phyloP scores from a whole-genome alignment of 2,329 filamentous ascomycete genomes.

The Hawksworthiomyces lignivorus region DNA sequence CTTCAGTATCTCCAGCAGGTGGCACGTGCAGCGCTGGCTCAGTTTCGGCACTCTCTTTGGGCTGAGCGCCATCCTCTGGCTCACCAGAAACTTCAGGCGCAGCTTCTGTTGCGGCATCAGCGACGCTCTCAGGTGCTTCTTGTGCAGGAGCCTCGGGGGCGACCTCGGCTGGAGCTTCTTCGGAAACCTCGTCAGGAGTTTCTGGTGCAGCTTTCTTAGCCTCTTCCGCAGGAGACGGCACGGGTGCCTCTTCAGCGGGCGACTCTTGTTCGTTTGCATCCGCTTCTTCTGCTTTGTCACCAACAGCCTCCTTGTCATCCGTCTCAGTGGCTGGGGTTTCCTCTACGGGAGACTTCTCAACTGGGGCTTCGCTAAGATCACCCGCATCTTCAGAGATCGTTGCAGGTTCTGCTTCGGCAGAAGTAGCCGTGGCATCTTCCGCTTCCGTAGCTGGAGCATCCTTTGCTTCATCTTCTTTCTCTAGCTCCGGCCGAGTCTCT shows the following conservation, averaged over 20 bases:
- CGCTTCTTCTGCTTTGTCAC: too few species aligned
- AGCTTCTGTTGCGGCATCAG: too few species aligned
- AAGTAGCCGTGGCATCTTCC: background rate
- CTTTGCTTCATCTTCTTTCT: background rate
- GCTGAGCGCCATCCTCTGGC: background rate
- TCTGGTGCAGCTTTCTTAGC: background rate
- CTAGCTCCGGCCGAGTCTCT: background rate
- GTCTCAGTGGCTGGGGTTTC: too few species aligned
- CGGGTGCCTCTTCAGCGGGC: background rate
- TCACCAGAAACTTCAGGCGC: too few species aligned
- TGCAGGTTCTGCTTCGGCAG: background rate
- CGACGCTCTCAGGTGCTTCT: too few species aligned
- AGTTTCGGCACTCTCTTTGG: background rate
- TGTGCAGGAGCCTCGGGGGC: background rate
- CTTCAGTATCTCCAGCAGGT: background rate
- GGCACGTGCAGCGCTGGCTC: background rate
- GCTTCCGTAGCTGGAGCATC: conserved; percentile 3
- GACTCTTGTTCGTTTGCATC: background rate
- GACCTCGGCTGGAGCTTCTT: background rate
- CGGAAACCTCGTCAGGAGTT: background rate
- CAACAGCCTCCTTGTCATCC: too few species aligned
- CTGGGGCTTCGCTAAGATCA: too few species aligned
- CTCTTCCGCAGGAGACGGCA: background rate
- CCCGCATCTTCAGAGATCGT: too few species aligned
- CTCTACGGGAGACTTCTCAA: too few species aligned